phyloP scores from a whole-genome alignment of 2,329 filamentous ascomycete genomes.

The Cladophialophora carrionii region DNA sequence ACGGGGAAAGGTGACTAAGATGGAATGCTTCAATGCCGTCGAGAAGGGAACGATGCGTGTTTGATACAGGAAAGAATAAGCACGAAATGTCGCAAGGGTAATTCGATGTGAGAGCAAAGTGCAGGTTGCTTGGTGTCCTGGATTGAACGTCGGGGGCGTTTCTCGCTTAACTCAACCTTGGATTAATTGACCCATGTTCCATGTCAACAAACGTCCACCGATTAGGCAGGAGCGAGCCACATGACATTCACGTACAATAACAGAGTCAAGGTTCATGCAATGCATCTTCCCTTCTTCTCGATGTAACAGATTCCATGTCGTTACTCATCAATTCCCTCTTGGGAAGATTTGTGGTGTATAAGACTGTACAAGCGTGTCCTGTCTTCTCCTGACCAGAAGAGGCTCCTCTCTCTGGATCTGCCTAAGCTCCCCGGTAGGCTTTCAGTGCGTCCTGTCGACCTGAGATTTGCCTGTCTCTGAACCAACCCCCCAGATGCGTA shows the following conservation, averaged over 20 bases:
- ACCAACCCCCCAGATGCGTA: slow-evolving; percentile 16
- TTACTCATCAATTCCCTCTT: slow-evolving; percentile 28
- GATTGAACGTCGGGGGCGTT: slow-evolving; percentile 19
- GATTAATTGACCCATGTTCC: slow-evolving; percentile 17
- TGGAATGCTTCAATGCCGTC: slow-evolving; percentile 16
- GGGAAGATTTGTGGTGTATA: slow-evolving; percentile 22
- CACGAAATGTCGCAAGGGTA: slow-evolving; percentile 5
- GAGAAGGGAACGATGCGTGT: slow-evolving; percentile 23
- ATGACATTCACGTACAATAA: neutral
- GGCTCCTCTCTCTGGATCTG: slow-evolving; percentile 13
- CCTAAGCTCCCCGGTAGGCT: slow-evolving; percentile 15
- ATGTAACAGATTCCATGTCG: slow-evolving; percentile 1
- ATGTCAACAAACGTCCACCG: slow-evolving; percentile 25
- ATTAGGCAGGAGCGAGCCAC: slow-evolving; percentile 14
- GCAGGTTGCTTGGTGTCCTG: slow-evolving; percentile 19
- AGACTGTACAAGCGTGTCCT: slow-evolving; percentile 23
- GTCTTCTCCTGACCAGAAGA: slow-evolving; percentile 2
- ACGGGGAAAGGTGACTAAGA: neutral
- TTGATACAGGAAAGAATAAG: slow-evolving; percentile 17
- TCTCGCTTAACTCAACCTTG: slow-evolving; percentile 19
- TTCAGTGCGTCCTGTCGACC: slow-evolving; percentile 27
- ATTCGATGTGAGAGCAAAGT: slow-evolving; percentile 21
- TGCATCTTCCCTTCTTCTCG: too few relatives aligned
- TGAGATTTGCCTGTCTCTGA: slow-evolving; percentile 19
- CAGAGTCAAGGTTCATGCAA: neutral